A percentile compares a stretch with the other conserved stretches of the same genome.
Conservation (phyloP, 352 stramenopile species). For the Phytophthora podocarpi region DNA sequence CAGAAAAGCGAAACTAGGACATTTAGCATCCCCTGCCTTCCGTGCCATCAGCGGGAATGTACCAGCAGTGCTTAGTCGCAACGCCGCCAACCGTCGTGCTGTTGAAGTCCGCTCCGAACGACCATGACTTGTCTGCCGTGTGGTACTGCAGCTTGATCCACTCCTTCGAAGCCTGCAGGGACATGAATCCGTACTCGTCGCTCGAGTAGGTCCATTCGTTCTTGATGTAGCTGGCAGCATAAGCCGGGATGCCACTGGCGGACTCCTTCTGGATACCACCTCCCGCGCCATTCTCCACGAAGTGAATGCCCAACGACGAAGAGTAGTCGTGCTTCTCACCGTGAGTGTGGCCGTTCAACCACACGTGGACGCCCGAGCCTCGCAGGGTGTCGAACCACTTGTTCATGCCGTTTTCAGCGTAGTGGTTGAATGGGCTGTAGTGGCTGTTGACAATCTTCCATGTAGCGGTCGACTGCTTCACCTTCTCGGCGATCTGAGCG, state of each 20-base stretch:
- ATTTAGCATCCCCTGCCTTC: conserved; percentile 22
- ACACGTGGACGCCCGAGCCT: conserved; percentile 11
- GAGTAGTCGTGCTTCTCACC: conserved; percentile 31
- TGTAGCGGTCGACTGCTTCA: conserved; percentile 24
- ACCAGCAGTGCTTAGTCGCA: conserved; percentile 23
- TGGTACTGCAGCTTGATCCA: conserved; percentile 29
- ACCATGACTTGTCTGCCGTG: conserved; percentile 15
- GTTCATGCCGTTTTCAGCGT: conserved; percentile 20
- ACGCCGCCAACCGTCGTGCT: conserved; percentile 20
- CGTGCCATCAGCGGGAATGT: conserved; percentile 21
- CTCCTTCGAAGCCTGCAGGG: conserved; percentile 17
- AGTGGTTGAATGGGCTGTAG: conserved; percentile 24
- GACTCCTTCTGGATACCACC: conserved; percentile 27
- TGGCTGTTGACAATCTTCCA: conserved; percentile 30
- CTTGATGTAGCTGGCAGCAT: conserved; percentile 8
- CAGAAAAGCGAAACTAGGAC: no score
- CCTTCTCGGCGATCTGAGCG: conserved; percentile 13
- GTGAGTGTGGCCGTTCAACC: conserved; percentile 27
- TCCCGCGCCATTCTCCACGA: conserved; percentile 24
- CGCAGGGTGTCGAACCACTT: conserved; percentile 24
- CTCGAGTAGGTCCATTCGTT: conserved; percentile 20
- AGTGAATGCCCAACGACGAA: conserved; percentile 13
- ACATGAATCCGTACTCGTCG: conserved; percentile 28
- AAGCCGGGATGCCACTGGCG: conserved; percentile 21
- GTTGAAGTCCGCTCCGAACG: conserved; percentile 8